A percentile compares a stretch with the other conserved stretches of the same genome.
These are phyloP conservation scores for Laburnicola sp. DNA, from an alignment of 2,329 filamentous ascomycete species.

Conservation along the genomic window DNA sequence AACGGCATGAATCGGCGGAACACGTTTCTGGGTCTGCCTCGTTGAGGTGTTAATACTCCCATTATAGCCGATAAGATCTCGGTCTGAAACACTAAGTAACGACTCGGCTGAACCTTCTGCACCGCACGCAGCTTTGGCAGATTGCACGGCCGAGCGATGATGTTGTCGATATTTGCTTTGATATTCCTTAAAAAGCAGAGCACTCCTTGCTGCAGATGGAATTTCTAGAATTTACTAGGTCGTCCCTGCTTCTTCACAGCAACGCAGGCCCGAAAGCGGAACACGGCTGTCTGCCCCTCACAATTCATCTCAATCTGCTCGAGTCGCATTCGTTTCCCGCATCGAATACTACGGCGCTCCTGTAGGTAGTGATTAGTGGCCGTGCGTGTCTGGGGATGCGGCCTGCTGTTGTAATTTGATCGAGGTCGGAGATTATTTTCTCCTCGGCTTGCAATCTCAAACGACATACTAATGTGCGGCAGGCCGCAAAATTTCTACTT, in stretches of 20 bases:
- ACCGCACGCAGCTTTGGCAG: conserved; percentile 3
- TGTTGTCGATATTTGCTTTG: too few species aligned
- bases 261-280: conserved; percentile 19
- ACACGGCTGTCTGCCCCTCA: conserved; percentile 9
- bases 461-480: conserved; percentile 14
- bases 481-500: conserved; percentile 30
- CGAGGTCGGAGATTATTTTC: conserved; percentile 25
- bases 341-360: conserved; percentile 16
- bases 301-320: conserved; percentile 10
- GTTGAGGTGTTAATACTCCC: conserved; percentile 26
- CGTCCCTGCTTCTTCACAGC: too few species aligned
- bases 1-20: conserved; percentile 14
- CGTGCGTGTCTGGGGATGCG: conserved; percentile 27
- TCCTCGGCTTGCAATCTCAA: conserved; percentile 22
- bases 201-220: conserved; percentile 8
- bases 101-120: conserved; percentile 18
- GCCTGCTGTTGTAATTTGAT: conserved; percentile 32
- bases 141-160: not conserved
- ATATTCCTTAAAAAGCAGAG: not conserved
- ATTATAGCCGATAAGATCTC: conserved; percentile 33
- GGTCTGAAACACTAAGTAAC: conserved; percentile 41
- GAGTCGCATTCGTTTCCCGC: conserved; percentile 20
- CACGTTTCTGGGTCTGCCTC: conserved; percentile 26
- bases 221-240: too few species aligned
- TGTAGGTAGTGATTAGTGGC: conserved; percentile 21